Conservation (phyloP, 768 basidiomycete species). For the Tricholomella constricta region DNA sequence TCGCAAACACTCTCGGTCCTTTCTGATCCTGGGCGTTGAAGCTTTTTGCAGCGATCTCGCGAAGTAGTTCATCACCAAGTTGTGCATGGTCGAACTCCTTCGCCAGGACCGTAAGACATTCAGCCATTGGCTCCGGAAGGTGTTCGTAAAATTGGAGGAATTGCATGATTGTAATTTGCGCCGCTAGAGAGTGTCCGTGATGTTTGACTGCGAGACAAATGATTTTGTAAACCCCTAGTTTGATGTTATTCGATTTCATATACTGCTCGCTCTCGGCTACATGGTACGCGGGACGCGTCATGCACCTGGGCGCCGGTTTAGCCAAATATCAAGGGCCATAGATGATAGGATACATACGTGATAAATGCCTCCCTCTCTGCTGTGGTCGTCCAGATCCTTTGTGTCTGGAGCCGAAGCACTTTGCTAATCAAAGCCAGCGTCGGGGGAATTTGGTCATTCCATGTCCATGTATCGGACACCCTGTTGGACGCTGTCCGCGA, state of each 20-base stretch:
- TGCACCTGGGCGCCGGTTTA: constrained; percentile 56
- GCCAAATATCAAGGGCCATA: not conserved
- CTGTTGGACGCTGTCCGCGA: constrained; percentile 42
- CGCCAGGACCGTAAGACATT: constrained; percentile 75
- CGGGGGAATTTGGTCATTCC: constrained; percentile 74
- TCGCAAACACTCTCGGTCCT: constrained; percentile 81
- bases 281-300: constrained; percentile 86
- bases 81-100: constrained; percentile 89
- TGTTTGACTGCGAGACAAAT: constrained; percentile 92
- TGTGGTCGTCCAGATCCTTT: constrained; percentile 89
- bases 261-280: constrained; percentile 84
- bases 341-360: constrained; percentile 51
- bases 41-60: constrained; percentile 78
- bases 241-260: constrained; percentile 80
- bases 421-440: constrained; percentile 73
- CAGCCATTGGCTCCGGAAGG: constrained; percentile 91
- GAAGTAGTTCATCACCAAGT: constrained; percentile 87
- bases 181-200: constrained; percentile 80
- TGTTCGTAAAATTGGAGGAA: constrained; percentile 93
- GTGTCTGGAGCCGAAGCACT: constrained; percentile 63
- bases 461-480: constrained; percentile 64
- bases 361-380: constrained; percentile 87
- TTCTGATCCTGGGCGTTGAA: constrained; percentile 87
- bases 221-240: constrained; percentile 78
- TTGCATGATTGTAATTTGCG: constrained; percentile 91